Evolutionary conservation across 768 basidiomycete species (phyloP).

Genomic region (Tylopilus sp.): DNA sequence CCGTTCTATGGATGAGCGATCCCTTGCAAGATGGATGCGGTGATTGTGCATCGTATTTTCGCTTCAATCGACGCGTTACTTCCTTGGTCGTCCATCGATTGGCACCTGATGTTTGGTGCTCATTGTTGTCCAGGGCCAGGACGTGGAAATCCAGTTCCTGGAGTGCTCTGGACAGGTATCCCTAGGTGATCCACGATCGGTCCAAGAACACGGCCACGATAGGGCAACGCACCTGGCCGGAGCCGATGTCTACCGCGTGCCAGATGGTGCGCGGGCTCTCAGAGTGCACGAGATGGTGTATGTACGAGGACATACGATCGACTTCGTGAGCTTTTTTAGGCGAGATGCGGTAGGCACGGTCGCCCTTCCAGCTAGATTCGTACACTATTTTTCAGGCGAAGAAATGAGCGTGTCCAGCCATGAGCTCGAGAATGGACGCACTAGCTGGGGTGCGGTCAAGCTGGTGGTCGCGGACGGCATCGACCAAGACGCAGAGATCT

Average conservation of each 20-base stretch:
- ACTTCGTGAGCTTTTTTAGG: constrained; percentile 80
- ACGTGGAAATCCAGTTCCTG: constrained; percentile 40
- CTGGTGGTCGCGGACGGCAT: constrained; percentile 26
- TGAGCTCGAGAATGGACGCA: constrained; percentile 1
- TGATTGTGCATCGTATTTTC: constrained; percentile 5
- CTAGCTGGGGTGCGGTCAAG: constrained; percentile 21
- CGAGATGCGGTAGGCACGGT: constrained; percentile 51
- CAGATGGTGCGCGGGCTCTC: constrained; percentile 20
- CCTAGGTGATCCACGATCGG: constrained; percentile 34
- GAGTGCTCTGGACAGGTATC: constrained; percentile 57
- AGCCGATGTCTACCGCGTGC: constrained; percentile 69
- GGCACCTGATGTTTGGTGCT: constrained; percentile 57
- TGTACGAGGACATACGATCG: constrained; percentile 54
- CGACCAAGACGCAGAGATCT: constrained; percentile 18
- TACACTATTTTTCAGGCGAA: constrained; percentile 4
- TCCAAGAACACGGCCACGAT: background rate
- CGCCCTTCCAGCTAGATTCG: constrained; percentile 1
- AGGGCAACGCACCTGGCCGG: constrained; percentile 54
- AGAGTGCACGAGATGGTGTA: constrained; percentile 35
- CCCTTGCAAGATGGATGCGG: constrained; percentile 13
- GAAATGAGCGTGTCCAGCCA: background rate
- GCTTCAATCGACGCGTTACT: constrained; percentile 16
- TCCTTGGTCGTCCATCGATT: constrained; percentile 38
- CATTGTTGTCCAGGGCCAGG: constrained; percentile 65
- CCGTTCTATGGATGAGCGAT: constrained; percentile 52